These are phyloP conservation scores for Saccharomycopsis phalli DNA, from an alignment of 1,139 yeast species.

Conservation along the genomic window DNA sequence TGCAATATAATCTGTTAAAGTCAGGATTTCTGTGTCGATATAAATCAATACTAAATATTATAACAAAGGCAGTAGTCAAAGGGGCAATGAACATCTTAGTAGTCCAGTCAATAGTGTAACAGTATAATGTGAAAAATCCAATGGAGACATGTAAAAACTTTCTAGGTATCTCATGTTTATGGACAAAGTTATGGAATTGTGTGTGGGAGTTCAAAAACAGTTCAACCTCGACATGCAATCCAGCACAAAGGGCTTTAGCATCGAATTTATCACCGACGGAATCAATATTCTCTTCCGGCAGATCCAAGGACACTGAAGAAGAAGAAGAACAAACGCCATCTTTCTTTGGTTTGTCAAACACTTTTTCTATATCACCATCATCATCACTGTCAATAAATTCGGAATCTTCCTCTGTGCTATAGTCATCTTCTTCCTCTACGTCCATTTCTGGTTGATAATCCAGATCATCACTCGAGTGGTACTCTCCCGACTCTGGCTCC, in stretches of 20 bases:
- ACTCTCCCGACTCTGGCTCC: not conserved
- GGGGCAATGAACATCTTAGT: constrained; percentile 51
- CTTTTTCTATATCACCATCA: constrained; percentile 8
- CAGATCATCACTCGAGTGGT: constrained; percentile 18
- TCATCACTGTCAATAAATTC: constrained; percentile 9
- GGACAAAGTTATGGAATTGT: constrained; percentile 42
- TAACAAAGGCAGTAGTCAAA: constrained; percentile 42
- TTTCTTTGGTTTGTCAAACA: constrained; percentile 12
- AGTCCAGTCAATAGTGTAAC: constrained; percentile 57
- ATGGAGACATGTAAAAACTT: constrained; percentile 81
- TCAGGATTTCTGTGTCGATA: constrained; percentile 53
- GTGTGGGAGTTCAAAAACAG: constrained; percentile 26
- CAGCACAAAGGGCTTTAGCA: not conserved
- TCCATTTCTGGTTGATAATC: constrained; percentile 17
- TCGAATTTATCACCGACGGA: not conserved
- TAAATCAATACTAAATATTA: constrained; percentile 56
- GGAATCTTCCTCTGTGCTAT: not conserved
- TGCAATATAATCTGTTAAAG: constrained; percentile 58
- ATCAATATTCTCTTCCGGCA: not conserved
- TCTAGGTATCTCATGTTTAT: constrained; percentile 82
- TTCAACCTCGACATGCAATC: not conserved
- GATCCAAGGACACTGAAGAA: constrained; percentile 15
- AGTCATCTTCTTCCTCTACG: constrained; percentile 4
- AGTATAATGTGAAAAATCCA: constrained; percentile 67
- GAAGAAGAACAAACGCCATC: constrained; percentile 15